Evolutionary conservation across 371 early-diverging fungal genomes (phyloP).

Genomic region (Mucor saturninus): DNA sequence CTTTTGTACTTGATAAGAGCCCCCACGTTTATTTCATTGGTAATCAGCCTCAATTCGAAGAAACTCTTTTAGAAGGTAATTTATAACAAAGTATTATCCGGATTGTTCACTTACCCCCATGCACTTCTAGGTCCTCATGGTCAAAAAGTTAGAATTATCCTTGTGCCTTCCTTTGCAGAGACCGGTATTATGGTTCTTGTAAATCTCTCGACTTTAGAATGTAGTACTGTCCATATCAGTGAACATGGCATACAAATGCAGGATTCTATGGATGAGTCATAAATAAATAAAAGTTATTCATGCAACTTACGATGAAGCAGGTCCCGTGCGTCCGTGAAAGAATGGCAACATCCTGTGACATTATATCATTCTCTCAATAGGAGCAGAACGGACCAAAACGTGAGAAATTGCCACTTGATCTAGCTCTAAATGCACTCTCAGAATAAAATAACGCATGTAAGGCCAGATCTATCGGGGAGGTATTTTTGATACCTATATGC

Average conservation of each 20-base stretch:
- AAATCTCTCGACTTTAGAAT: conserved; percentile 68
- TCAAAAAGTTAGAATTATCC: conserved; percentile 62
- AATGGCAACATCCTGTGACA: no score
- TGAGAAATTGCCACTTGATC: no score
- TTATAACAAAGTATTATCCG: neutral
- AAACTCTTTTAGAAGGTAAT: conserved; percentile 61
- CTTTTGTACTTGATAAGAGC: conserved; percentile 72
- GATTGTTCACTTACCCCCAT: neutral
- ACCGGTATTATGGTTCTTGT: conserved; percentile 68
- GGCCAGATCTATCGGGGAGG: no score
- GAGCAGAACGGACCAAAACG: no score
- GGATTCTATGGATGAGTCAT: conserved; percentile 19
- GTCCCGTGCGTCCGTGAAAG: neutral
- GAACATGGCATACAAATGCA: conserved; percentile 9
- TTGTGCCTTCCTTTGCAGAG: conserved; percentile 69
- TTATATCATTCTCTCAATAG: no score
- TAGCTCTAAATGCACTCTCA: no score
- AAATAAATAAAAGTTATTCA: neutral
- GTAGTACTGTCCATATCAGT: conserved; percentile 50
- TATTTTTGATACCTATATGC: no score
- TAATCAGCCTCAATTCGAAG: conserved; percentile 84
- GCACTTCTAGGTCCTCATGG: conserved; percentile 45
- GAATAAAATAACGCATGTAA: no score
- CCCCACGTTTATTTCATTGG: conserved; percentile 92
- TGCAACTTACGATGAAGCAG: neutral